Base-by-base conservation (phyloP, 768 basidiomycete genomes). In the Mycena pura region DNA sequence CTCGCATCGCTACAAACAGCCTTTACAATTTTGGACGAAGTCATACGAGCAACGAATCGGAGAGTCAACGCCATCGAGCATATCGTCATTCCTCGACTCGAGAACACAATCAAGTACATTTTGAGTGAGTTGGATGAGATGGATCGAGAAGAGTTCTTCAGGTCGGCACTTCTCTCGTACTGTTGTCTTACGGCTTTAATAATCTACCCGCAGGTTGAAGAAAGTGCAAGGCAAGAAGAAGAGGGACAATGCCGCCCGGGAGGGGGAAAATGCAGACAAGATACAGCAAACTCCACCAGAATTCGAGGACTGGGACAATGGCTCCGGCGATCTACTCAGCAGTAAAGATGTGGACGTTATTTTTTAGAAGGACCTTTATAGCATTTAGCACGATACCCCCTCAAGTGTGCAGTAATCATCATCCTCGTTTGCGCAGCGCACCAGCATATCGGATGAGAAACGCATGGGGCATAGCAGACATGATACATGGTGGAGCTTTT, bases 11-110 rank as follows among this genome's bases (percentile, higher is more conserved):
- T 99, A 39, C 92, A 99, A 78, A 99, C 97, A 0, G 97, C 97
- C 5, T 99, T 99, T 79, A 96, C 90, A 57, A 98, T 99, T 67
- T 86, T 99, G 34, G 97, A 99, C 76, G 97, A 99, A 77, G 97
- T 99, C 61, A 99, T 99, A 70, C 92, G 94, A 45, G 95, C 96
- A n/a, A 99, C 97, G 34, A 99, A 99, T 75, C 92, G 97, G 50
- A 89, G 97, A 64, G 97, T 99, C 38, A 99, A 99, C 71, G 97
- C 97, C 3, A 96, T 99, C 65, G 97, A 99, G 69, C 95, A 99
- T 73, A 89, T 99, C 65, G 82, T 99, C 68, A 98, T 99, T 58
- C 97, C 97, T 17, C 85, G 91, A 41, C 79, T 99, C 48, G 96
- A 99, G 44, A 98, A 98, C 75, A 99, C 97, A 14, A 94, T 99